Conservation (phyloP, 2,329 filamentous ascomycete genomes). For the Paecilomyces sp. region DNA sequence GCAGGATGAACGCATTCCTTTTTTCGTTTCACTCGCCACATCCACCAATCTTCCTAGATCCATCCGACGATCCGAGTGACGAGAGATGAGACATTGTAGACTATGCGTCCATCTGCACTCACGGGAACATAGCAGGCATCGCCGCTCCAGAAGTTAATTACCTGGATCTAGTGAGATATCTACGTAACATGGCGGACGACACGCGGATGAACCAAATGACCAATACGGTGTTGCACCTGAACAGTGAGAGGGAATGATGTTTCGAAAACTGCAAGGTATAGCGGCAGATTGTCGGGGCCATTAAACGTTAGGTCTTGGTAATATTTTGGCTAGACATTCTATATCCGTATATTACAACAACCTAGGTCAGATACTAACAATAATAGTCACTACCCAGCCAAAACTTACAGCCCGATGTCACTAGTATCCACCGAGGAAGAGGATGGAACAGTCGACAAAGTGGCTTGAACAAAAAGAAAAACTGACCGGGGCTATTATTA, state of each 20-base stretch:
- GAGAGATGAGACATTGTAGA: not conserved
- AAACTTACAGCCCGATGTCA: not conserved
- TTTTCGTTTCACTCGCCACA: not conserved
- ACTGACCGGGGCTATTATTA: not conserved
- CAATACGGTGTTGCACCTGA: not conserved
- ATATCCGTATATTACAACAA: not conserved
- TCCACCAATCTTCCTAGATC: not conserved
- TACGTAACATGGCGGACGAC: not conserved
- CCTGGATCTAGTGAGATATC: not conserved
- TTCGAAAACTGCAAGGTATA: not conserved
- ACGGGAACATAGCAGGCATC: not conserved
- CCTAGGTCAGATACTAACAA: not conserved
- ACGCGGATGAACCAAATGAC: not conserved
- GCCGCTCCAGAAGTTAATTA: not conserved
- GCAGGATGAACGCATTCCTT: not conserved
- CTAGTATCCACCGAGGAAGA: not conserved
- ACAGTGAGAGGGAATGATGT: not conserved
- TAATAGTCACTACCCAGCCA: not conserved
- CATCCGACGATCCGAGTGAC: not conserved
- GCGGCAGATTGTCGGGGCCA: not conserved
- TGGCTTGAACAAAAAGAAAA: not conserved
- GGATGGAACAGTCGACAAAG: not conserved
- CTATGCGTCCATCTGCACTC: not conserved
- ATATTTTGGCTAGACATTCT: not conserved
- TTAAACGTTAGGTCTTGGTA: not conserved